phyloP scores from a whole-genome alignment of 148 eudicot species.

The Rhododendron williamsianum region DNA sequence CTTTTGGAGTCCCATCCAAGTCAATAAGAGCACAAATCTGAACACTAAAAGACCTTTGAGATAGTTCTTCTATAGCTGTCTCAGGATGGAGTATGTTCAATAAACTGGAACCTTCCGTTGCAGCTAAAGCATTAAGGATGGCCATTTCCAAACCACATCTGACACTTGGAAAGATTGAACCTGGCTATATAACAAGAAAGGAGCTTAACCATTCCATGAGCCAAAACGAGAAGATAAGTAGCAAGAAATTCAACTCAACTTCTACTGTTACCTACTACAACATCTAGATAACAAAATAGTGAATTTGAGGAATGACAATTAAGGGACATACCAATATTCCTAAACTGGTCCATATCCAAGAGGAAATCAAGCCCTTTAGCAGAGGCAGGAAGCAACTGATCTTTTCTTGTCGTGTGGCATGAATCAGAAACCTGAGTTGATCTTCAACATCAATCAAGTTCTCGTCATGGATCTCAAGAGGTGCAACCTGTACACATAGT shows the following conservation, averaged over 20 bases:
- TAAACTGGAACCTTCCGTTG: slow-evolving; percentile 48
- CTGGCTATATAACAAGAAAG: slow-evolving; percentile 47
- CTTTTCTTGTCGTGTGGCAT: slow-evolving; percentile 46
- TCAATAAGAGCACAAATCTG: slow-evolving; percentile 84
- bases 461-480: slow-evolving; percentile 66
- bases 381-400: slow-evolving; percentile 48
- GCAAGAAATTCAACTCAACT: not conserved
- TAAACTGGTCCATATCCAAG: slow-evolving; percentile 68
- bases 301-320: not conserved
- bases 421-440: slow-evolving; percentile 65
- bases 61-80: slow-evolving; percentile 18
- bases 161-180: slow-evolving; percentile 76
- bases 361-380: slow-evolving; percentile 62
- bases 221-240: not conserved
- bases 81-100: slow-evolving; percentile 48
- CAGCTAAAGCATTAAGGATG: slow-evolving; percentile 79
- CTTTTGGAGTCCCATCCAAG: slow-evolving; percentile 64
- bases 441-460: slow-evolving; percentile 71
- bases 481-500: slow-evolving; percentile 60
- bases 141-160: slow-evolving; percentile 98
- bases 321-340: slow-evolving; percentile 66
- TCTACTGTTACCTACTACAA: not conserved
- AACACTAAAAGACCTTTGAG: slow-evolving; percentile 37
- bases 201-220: not conserved
- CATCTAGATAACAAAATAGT: not conserved